phyloP scores from a whole-genome alignment of 2,329 filamentous ascomycete species.

The Xylaria sp. region DNA sequence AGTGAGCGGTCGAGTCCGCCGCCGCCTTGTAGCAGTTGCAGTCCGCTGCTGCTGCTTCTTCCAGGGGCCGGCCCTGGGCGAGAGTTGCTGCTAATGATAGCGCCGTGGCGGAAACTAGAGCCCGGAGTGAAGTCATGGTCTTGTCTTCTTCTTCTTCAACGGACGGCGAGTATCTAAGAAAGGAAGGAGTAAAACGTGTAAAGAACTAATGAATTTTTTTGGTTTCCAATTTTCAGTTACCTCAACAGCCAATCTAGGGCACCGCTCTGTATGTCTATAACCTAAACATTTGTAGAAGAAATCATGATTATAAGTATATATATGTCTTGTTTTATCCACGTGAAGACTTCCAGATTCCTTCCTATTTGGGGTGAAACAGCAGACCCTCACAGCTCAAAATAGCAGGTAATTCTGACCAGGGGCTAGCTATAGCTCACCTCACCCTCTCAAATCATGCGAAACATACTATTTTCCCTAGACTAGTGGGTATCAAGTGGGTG shows the following conservation, averaged over 20 bases:
- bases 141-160: too few relatives aligned
- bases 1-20: slow-evolving; percentile 50
- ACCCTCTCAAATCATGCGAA: slow-evolving; percentile 19
- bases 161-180: background rate
- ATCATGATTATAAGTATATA: background rate
- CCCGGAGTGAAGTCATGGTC: slow-evolving; percentile 22
- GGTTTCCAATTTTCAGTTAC: background rate
- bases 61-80: slow-evolving; percentile 28
- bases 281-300: too few relatives aligned
- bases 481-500: slow-evolving; percentile 4
- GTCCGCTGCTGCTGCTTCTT: background rate
- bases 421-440: background rate
- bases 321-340: background rate
- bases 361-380: slow-evolving; percentile 19
- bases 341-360: slow-evolving; percentile 19
- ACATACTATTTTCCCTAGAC: slow-evolving; percentile 18
- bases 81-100: slow-evolving; percentile 17
- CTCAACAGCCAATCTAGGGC: slow-evolving; percentile 1
- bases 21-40: slow-evolving; percentile 39
- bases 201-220: background rate
- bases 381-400: slow-evolving; percentile 2
- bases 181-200: background rate
- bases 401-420: slow-evolving; percentile 14
- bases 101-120: slow-evolving; percentile 9
- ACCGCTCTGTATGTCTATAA: background rate